phyloP scores from a whole-genome alignment of 805 yeast species.

The Kluyveromyces wickerhamii region DNA sequence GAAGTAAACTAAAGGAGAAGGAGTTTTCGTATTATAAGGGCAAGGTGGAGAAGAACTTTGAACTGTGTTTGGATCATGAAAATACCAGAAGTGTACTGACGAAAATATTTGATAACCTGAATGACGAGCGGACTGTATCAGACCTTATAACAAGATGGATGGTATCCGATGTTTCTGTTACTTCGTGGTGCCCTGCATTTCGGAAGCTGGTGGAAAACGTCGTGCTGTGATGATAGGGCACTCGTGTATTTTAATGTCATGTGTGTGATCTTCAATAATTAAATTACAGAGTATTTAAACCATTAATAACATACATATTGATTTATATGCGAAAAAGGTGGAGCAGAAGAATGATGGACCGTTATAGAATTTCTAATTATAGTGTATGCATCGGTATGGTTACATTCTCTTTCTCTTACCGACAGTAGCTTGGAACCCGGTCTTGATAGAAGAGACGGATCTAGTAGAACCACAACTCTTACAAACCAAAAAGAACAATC shows the following conservation, averaged over 20 bases:
- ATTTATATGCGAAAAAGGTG: constrained; percentile 1
- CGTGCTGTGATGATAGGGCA: background rate
- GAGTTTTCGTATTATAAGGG: constrained; percentile 38
- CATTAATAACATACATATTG: background rate
- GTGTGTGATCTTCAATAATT: too few species aligned
- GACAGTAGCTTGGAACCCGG: constrained; percentile 98
- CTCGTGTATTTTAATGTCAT: background rate
- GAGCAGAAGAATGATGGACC: constrained; percentile 2
- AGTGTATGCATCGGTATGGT: constrained; percentile 9
- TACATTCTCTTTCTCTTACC: constrained; percentile 74
- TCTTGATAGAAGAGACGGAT: constrained; percentile 94
- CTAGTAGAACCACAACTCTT: constrained; percentile 96
- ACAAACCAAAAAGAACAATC: constrained; percentile 96
- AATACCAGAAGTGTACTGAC: constrained; percentile 24
- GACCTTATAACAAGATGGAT: constrained; percentile 41
- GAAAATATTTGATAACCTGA: constrained; percentile 17
- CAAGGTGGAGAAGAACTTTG: constrained; percentile 31
- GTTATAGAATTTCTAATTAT: too few species aligned
- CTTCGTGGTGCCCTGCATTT: constrained; percentile 62
- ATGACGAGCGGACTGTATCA: constrained; percentile 27
- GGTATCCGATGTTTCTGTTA: constrained; percentile 48
- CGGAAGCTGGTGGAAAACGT: constrained; percentile 43
- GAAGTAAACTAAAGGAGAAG: constrained; percentile 32
- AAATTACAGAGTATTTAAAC: background rate
- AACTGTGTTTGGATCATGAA: constrained; percentile 21